Base-by-base conservation (phyloP, 345 rosid genomes). In the Lepidium didymum region DNA sequence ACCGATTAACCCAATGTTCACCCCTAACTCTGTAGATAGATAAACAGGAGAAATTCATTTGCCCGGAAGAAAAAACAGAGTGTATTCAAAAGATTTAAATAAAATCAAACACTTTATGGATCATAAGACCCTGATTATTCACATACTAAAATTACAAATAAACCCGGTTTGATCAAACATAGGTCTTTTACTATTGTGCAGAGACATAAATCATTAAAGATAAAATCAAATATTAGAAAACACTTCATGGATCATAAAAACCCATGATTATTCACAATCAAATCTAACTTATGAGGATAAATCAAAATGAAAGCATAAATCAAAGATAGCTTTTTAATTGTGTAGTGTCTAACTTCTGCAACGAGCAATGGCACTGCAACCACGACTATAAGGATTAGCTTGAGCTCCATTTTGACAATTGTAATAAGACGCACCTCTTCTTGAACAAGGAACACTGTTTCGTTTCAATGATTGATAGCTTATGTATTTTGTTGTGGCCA, bases 341-440 rank as follows among this genome's bases (percentile, higher is more conserved):
- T 2, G 1, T 50, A 38, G 44, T 25, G 1, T 33, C 23, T 74
- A 87, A 50, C 85, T 68, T 15, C 94, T 84, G 76, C 97, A 93
- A 34, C 82, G 88, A 64, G 96, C 72, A 52, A 93, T 84, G 15
- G 84, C 49, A 46, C 81, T 82, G 83, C 97, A 93, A 15, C 94
- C 91, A 49, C 97, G 90, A 64, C 16, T 64, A 61, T 88, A 93
- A 29, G 96, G 96, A 72, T 93, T 93, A 43, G 96, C 88, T 66
- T 80, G 55, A 3, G 88, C 89, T n/a, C 97, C 96, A 2, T 75
- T 56, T 69, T 69, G 75, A 70, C 98, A 93, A 74, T 90, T 93
- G 69, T 93, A 90, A 79, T 93, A 93, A 16, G 96, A 86, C 0
- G 87, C 87, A 10, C 98, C 96, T 81, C 92, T 85, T 42, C 27